Percentiles rank a stretch among this genome's conserved stretches.
Conservation (phyloP, 2,329 filamentous ascomycete species). For the Lomentospora prolificans region DNA sequence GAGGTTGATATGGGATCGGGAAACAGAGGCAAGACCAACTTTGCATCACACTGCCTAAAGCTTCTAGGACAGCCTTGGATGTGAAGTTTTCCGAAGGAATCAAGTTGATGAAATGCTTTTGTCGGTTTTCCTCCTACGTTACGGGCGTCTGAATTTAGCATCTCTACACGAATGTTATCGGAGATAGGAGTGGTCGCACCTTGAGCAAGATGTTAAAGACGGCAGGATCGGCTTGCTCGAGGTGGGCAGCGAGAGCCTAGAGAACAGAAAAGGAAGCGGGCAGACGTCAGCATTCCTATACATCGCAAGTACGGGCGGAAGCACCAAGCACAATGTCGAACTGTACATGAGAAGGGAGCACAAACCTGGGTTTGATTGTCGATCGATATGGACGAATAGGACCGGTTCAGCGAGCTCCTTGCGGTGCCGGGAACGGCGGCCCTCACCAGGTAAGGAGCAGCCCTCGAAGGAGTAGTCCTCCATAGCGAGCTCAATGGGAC, state of each 20-base stretch:
- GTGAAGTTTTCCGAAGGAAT: slow-evolving; percentile 96
- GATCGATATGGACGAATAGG: slow-evolving; percentile 34
- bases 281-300: background rate
- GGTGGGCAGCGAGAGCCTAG: slow-evolving; percentile 68
- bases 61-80: slow-evolving; percentile 84
- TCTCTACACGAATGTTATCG: too few relatives aligned
- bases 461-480: background rate
- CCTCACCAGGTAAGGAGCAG: background rate
- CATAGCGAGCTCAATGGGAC: background rate
- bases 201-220: slow-evolving; percentile 87
- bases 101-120: slow-evolving; percentile 97
- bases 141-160: too few relatives aligned
- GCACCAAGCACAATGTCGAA: background rate
- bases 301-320: background rate
- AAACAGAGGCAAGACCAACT: slow-evolving; percentile 41
- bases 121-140: slow-evolving; percentile 83
- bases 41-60: slow-evolving; percentile 88
- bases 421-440: background rate
- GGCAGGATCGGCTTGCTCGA: slow-evolving; percentile 76
- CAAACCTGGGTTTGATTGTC: slow-evolving; percentile 53
- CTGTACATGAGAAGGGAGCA: background rate
- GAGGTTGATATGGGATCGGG: background rate
- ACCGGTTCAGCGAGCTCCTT: slow-evolving; percentile 20
- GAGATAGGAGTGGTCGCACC: too few relatives aligned
- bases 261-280: background rate